phyloP scores from a whole-genome alignment of 805 yeast species.

The Kodamaea kaohsiungensis region DNA sequence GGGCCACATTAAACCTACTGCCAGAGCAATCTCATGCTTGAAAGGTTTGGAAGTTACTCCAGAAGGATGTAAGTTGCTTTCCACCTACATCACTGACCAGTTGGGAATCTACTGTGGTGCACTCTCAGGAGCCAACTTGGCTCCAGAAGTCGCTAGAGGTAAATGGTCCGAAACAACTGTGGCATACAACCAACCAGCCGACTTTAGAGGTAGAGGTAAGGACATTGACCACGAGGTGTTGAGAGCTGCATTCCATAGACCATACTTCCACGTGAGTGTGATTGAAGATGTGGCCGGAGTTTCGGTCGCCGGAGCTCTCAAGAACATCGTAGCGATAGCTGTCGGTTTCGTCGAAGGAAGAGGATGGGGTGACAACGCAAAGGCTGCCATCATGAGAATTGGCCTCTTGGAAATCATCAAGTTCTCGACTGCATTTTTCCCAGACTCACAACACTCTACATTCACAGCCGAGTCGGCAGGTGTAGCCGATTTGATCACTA shows the following conservation, averaged over 20 bases:
- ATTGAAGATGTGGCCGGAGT: slow-evolving; percentile 48
- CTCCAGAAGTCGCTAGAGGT: slow-evolving; percentile 47
- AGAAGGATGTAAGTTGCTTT: slow-evolving; percentile 45
- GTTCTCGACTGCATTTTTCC: slow-evolving; percentile 38
- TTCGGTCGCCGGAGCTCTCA: slow-evolving; percentile 49
- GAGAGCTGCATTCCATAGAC: slow-evolving; percentile 47
- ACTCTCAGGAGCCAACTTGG: slow-evolving; percentile 50
- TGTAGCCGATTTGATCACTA: slow-evolving; percentile 50
- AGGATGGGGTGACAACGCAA: slow-evolving; percentile 53
- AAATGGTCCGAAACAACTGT: slow-evolving; percentile 50
- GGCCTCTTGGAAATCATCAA: slow-evolving; percentile 45
- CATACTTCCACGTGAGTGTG: slow-evolving; percentile 47
- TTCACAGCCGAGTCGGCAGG: slow-evolving; percentile 49
- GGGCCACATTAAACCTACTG: slow-evolving; percentile 38
- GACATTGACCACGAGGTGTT: slow-evolving; percentile 42
- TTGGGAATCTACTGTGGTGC: slow-evolving; percentile 48
- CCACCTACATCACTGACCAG: slow-evolving; percentile 43
- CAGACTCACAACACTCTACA: slow-evolving; percentile 37
- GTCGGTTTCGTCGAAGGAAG: slow-evolving; percentile 49
- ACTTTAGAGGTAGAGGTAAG: slow-evolving; percentile 41
- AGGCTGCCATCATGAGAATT: slow-evolving; percentile 49
- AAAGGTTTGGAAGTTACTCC: slow-evolving; percentile 48
- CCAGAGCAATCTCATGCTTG: slow-evolving; percentile 47
- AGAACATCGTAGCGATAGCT: slow-evolving; percentile 47
- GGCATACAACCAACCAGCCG: slow-evolving; percentile 41